Evolutionary conservation across 495 filamentous ascomycete genomes (phyloP), one percentile per base, ranked within the genome.

Genomic region (Tuber aestivum): DNA sequence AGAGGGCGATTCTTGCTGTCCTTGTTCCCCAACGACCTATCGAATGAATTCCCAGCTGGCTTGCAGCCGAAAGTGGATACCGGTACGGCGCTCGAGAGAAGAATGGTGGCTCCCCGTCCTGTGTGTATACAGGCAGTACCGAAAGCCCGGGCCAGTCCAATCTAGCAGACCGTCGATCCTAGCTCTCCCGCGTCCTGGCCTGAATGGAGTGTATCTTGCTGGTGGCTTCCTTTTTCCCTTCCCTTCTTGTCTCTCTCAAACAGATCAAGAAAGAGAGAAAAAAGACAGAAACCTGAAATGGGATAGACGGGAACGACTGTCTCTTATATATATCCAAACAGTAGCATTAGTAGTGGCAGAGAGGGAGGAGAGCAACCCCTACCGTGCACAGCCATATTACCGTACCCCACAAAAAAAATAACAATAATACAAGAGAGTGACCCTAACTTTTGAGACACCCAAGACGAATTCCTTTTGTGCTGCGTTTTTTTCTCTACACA

Each of bases 21-120:
- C 56, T 65, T 32, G n/a, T 16, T 27, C 9, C 10, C 27, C n/a
- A 65, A 32, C n/a, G n/a, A 27, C n/a, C 32, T 32, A 10, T 32
- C 8, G 56, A 65, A 65, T 18, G 56, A 32, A 65, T 32, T n/a
- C n/a, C 12, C 5, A 65, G 56, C 56, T 65, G 56, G n/a, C 27
- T 65, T 10, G 56, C n/a, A 32, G 56, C 56, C n/a, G 56, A 32
- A 65, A 65, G 14, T 56, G 48, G 48, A n/a, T 44, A 6, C 45
- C 18, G 45, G 21, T 65, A 65, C 27, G n/a, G 56, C 27, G 27
- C 56, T 65, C n/a, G 56, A 65, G 12, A 4, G 56, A 65, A 32
- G 23, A n/a, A n/a, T n/a, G 56, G 56, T 32, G 56, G 56, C 23
- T 65, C 56, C 56, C 56, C n/a, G 56, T 65, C 56, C n/a, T 65